phyloP scores from a whole-genome alignment of 805 yeast species.

The Debaryomyces castellii region DNA sequence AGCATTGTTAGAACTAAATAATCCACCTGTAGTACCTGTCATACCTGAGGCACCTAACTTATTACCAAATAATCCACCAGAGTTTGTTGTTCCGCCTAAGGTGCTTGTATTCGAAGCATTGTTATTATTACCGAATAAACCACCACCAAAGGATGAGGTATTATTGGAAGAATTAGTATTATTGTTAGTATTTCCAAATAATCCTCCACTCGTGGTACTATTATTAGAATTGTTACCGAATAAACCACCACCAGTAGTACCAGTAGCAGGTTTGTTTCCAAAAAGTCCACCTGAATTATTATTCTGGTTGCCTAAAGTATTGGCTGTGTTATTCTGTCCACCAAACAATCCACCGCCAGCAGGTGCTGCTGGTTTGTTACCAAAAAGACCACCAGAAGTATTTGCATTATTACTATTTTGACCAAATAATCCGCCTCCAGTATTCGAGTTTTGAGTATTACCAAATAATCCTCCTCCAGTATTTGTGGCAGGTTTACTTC shows the following conservation, averaged over 20 bases:
- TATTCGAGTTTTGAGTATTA: constrained; percentile 7
- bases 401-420: constrained; percentile 11
- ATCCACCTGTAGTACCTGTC: constrained; percentile 8
- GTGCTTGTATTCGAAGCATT: constrained; percentile 12
- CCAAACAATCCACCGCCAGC: constrained; percentile 26
- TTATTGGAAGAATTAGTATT: constrained; percentile 16
- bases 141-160: constrained; percentile 14
- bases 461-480: constrained; percentile 32
- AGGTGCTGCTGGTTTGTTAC: constrained; percentile 1
- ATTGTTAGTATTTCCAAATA: constrained; percentile 42
- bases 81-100: constrained; percentile 16
- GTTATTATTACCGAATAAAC: constrained; percentile 13
- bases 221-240: constrained; percentile 21
- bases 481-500: constrained; percentile 19
- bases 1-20: constrained; percentile 19
- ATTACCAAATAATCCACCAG: constrained; percentile 39
- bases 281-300: constrained; percentile 19
- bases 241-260: constrained; percentile 17
- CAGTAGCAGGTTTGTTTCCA: constrained; percentile 4
- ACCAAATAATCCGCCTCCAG: constrained; percentile 43
- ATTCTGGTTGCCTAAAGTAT: constrained; percentile 6
- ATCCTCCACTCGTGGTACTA: constrained; percentile 23
- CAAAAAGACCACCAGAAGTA: constrained; percentile 19
- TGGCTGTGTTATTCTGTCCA: constrained; percentile 13
- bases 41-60: constrained; percentile 20